phyloP scores from a whole-genome alignment of 1,139 yeast genomes.

The Groenewaldozyma auringiensis region DNA sequence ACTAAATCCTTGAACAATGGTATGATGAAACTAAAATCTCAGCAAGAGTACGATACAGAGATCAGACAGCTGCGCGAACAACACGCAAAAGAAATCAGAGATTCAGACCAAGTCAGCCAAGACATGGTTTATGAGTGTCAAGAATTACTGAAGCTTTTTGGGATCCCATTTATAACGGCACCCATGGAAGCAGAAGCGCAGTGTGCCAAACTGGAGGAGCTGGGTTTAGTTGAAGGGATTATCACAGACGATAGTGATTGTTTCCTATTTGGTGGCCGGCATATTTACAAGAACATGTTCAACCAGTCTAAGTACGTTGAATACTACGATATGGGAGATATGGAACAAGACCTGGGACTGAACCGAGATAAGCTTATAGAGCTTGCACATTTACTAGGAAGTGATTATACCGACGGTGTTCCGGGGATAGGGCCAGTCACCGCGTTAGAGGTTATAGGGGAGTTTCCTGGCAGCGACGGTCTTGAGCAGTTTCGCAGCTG shows the following conservation, averaged over 20 bases:
- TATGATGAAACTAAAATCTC: slow-evolving; percentile 6
- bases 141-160: slow-evolving; percentile 74
- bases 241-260: slow-evolving; percentile 98
- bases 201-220: slow-evolving; percentile 65
- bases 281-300: slow-evolving; percentile 85
- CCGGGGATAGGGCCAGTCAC: slow-evolving; percentile 90
- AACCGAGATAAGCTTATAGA: slow-evolving; percentile 58
- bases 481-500: slow-evolving; percentile 43
- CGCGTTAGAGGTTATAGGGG: slow-evolving; percentile 89
- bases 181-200: slow-evolving; percentile 99
- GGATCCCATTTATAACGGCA: slow-evolving; percentile 88
- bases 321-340: slow-evolving; percentile 56
- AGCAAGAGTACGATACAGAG: slow-evolving; percentile 42
- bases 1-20: slow-evolving; percentile 38
- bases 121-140: slow-evolving; percentile 87
- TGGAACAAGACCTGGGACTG: slow-evolving; percentile 60
- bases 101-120: slow-evolving; percentile 84
- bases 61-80: slow-evolving; percentile 46
- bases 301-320: slow-evolving; percentile 91
- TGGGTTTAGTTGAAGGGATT: slow-evolving; percentile 84
- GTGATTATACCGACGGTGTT: slow-evolving; percentile 90
- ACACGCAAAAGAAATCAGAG: slow-evolving; percentile 63
- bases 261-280: slow-evolving; percentile 83
- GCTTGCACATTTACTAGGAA: slow-evolving; percentile 75
- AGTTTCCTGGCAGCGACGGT: slow-evolving; percentile 46